phyloP scores from a whole-genome alignment of 2,329 filamentous ascomycete species.

The Tolypocladium tundrense region DNA sequence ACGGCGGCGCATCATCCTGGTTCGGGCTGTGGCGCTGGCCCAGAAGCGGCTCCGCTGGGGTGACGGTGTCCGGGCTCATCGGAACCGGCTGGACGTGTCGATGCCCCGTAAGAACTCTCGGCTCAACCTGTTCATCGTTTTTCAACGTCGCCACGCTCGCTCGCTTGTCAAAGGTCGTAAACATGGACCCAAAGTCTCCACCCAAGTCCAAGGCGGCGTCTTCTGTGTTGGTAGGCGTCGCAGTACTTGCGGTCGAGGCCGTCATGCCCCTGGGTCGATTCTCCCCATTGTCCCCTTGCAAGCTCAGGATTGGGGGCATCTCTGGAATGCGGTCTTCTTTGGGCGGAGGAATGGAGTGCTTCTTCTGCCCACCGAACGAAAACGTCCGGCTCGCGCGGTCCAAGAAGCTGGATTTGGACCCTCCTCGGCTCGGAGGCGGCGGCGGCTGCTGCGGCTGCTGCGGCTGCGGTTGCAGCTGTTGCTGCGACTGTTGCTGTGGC shows the following conservation, averaged over 20 bases:
- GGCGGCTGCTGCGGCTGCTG: constrained; percentile 24
- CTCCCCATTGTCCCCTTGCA: constrained; percentile 19
- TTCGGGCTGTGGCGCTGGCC: constrained; percentile 42
- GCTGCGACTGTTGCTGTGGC: constrained; percentile 16
- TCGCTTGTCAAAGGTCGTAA: constrained; percentile 45
- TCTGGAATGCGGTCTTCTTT: constrained; percentile 20
- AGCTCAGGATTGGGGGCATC: constrained; percentile 26
- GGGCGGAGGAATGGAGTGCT: constrained; percentile 23
- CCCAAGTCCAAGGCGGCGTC: constrained; percentile 40
- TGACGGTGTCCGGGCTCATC: constrained; percentile 34
- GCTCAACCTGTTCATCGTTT: constrained; percentile 25
- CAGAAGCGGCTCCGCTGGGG: constrained; percentile 33
- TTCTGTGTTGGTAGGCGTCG: constrained; percentile 38
- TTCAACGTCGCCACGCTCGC: constrained; percentile 38
- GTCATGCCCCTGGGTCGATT: constrained; percentile 40
- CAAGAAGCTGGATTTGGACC: constrained; percentile 42
- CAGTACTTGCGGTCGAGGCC: constrained; percentile 41
- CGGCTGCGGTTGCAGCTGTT: background rate
- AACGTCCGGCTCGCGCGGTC: constrained; percentile 48
- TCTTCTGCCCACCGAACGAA: constrained; percentile 48
- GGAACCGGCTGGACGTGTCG: constrained; percentile 33
- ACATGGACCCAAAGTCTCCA: constrained; percentile 47
- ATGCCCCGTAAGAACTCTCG: constrained; percentile 35
- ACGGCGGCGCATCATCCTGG: constrained; percentile 23
- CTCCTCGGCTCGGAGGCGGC: constrained; percentile 27